Evolutionary conservation across 306 rosid species (phyloP).

Genomic region (Crotalaria pallida): DNA sequence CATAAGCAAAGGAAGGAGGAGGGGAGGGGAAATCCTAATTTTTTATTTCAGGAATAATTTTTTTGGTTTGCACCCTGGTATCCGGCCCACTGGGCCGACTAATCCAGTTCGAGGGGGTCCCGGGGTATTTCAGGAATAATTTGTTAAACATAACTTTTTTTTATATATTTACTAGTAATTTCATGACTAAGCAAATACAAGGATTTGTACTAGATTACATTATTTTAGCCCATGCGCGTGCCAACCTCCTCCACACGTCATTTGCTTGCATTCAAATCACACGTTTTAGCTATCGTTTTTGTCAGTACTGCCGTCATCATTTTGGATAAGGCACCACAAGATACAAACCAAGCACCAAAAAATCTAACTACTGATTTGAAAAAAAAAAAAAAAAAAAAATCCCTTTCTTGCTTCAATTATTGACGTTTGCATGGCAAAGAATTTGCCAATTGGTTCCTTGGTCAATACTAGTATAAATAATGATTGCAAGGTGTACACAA

Average conservation of each 20-base stretch:
- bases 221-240: constrained; percentile 7
- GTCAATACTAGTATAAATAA: constrained; percentile 21
- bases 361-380: constrained; percentile 14
- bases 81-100: too few species aligned
- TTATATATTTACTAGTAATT: constrained; percentile 4
- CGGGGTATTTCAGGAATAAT: too few species aligned
- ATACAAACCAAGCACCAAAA: background rate
- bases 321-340: constrained; percentile 44
- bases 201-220: background rate
- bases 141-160: background rate
- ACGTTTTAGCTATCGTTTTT: constrained; percentile 13
- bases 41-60: too few species aligned
- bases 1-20: too few species aligned
- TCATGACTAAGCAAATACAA: constrained; percentile 26
- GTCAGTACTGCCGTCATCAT: constrained; percentile 23
- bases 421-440: background rate
- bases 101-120: too few species aligned
- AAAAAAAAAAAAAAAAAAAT: too few species aligned
- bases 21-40: too few species aligned
- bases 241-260: constrained; percentile 30
- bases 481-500: background rate
- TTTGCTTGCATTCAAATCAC: background rate
- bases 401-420: constrained; percentile 30
- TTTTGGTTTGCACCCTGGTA: too few species aligned
- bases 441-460: constrained; percentile 19